A percentile compares a stretch with the other conserved stretches of the same genome.
These are phyloP conservation scores for Boechera stricta DNA, from an alignment of 345 rosid genomes.

Conservation along the genomic window DNA sequence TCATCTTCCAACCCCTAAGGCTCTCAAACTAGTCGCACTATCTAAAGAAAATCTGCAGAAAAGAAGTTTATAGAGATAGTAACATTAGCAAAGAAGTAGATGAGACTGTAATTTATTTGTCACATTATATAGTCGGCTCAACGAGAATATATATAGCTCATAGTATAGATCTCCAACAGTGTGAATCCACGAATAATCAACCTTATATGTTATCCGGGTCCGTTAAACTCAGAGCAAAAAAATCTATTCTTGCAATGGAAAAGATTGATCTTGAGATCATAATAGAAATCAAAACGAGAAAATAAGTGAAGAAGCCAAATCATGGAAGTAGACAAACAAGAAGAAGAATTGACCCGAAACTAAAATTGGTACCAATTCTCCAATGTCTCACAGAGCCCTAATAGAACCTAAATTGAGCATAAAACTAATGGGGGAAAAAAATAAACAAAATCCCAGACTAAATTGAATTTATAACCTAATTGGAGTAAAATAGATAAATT, in stretches of 20 bases:
- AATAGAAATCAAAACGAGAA: background rate
- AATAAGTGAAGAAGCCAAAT: background rate
- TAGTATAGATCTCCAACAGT: background rate
- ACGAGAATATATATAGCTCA: background rate
- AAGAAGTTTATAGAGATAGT: background rate
- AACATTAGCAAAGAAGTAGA: background rate
- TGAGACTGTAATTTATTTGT: too few relatives aligned
- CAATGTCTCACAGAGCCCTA: background rate
- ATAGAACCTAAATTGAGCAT: background rate
- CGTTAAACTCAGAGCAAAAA: background rate
- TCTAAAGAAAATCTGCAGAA: constrained; percentile 16
- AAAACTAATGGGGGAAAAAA: too few relatives aligned
- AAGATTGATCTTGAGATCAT: background rate
- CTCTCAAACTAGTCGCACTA: constrained; percentile 4
- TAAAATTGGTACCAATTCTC: background rate
- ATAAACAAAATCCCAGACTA: background rate
- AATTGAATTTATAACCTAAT: background rate
- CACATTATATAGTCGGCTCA: background rate
- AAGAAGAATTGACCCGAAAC: background rate
- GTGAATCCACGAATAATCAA: background rate
- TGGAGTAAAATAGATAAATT: background rate
- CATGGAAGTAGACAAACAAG: background rate
- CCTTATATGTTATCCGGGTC: too few relatives aligned
- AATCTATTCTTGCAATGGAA: background rate
- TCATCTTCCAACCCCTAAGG: constrained; percentile 51